Evolutionary conservation across 495 filamentous ascomycete genomes (phyloP), one percentile per base, ranked within the genome.

Genomic region (Pyronema omphalodes): DNA sequence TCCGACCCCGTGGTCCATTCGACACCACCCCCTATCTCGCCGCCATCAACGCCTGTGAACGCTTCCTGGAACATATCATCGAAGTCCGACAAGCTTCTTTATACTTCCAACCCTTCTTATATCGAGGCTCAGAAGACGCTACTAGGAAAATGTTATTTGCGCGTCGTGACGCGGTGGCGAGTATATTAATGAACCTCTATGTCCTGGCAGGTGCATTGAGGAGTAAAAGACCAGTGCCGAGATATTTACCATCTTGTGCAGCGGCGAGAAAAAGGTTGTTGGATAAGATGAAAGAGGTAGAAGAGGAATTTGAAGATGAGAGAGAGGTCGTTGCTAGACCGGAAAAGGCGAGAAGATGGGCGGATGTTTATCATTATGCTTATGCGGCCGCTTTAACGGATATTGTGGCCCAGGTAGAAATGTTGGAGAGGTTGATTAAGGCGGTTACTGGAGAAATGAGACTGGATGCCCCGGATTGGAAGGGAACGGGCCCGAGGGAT

Each of bases 1-100:
- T 78, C 53, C 71, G 76, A 9, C 68, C 78, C 40, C 70, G 76
- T 44, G 76, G 70, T 15, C 75, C 75, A 1, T 79, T 79, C 54
- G 66, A 79, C 56, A 70, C 73, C 5, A 64, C 72, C 5, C 76
- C 76, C 0, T 78, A 77, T 61, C 70, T 67, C n/a, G 73, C 67
- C 9, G 70, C 77, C 9, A 74, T 78, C 35, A 68, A 71, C 52
- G 64, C 70, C 15, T 74, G 71, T 50, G 76, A 79, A 57, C 65
- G 67, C 7, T 75, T 79, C 65, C 75, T 78, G 52, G 75, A 77
- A 56, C 74, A 76, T 51, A 69, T 78, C 36, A 70, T 79, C 44
- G 68, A 74, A 45, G 71, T 78, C 7, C 75, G 76, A 7, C 74
- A 79, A 55, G 73, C 74, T 8, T 71, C 69, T n/a, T 58, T 78